Evolutionary conservation across 148 eudicot species (phyloP), one percentile per base, ranked within the genome.

Genomic region (Chenopodium album): DNA sequence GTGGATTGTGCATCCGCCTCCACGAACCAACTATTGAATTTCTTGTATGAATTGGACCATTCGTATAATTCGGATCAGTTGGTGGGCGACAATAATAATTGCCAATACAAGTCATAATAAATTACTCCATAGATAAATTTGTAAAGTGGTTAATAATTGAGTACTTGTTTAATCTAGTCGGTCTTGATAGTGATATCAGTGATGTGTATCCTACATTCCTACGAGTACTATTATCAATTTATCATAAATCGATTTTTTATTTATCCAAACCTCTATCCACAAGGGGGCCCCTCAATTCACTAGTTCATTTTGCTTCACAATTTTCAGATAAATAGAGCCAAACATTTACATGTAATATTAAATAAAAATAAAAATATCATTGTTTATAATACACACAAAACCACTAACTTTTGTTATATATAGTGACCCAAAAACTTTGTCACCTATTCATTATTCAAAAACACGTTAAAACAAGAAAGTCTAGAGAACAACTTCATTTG

Each of bases 381-480:
- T 78, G 0, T 10, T 48, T 19, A 66, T 28, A 50, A 13, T 19
- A 48, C 20, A 32, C 8, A 41, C 52, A 17, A 14, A 56, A 56
- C 50, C 82, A 79, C 74, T 17, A 68, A 9, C n/a, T 26, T 44
- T 65, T 29, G 0, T 52, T 26, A 79, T 54, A 79, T 56, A 71
- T 37, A 54, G 2, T 23, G 16, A 19, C 20, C 9, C 59, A 76
- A 59, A 71, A 23, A 28, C 44, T 69, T 79, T n/a, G 54, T 54
- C 69, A 31, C 63, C 16, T 26, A 34, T 52, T 79, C 52, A 46
- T 50, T 17, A 69, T 65, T 78, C 31, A 7, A 70, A 72, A 69
- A 54, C 4, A 13, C 7, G 5, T n/a, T 0, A 31, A 10, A 9
- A 14, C 19, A 31, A 19, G 12, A 52, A 22, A 71, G 3, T 12